phyloP scores from a whole-genome alignment of 441 rosid species.

The Rhodomyrtus psidioides region DNA sequence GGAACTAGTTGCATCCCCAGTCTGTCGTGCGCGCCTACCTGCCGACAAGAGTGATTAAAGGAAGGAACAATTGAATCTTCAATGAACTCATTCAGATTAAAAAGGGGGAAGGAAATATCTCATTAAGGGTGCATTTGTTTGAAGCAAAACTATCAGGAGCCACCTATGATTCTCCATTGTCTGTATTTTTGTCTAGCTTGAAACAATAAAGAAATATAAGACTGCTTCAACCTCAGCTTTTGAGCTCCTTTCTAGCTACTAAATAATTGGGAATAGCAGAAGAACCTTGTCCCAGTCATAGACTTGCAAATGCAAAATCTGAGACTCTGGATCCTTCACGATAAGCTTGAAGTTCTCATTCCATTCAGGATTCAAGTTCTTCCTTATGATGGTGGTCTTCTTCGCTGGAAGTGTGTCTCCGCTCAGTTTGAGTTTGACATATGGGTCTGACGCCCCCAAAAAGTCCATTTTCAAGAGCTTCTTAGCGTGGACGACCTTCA shows the following conservation, averaged over 20 bases:
- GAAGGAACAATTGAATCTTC: neutral
- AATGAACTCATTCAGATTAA: neutral
- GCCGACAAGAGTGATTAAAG: neutral
- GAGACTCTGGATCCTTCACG: constrained; percentile 68
- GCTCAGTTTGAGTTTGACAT: constrained; percentile 64
- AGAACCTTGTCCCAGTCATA: constrained; percentile 93
- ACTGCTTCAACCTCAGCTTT: neutral
- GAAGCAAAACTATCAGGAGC: neutral
- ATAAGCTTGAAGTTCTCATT: constrained; percentile 76
- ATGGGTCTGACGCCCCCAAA: constrained; percentile 86
- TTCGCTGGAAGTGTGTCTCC: constrained; percentile 67
- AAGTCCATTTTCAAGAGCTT: constrained; percentile 72
- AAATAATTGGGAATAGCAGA: neutral
- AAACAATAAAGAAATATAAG: neutral
- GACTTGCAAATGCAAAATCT: constrained; percentile 66
- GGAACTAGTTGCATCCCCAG: constrained; percentile 79
- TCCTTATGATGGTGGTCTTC: constrained; percentile 72
- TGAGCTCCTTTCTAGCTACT: neutral
- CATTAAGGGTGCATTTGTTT: neutral
- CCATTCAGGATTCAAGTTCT: constrained; percentile 84
- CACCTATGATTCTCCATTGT: neutral
- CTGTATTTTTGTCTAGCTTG: neutral
- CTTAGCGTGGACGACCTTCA: constrained; percentile 61
- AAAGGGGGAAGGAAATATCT: neutral
- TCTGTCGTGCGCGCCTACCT: constrained; percentile 79